Base-by-base conservation (phyloP, 2,329 filamentous ascomycete genomes). In the Trichoderma semiorbis region DNA sequence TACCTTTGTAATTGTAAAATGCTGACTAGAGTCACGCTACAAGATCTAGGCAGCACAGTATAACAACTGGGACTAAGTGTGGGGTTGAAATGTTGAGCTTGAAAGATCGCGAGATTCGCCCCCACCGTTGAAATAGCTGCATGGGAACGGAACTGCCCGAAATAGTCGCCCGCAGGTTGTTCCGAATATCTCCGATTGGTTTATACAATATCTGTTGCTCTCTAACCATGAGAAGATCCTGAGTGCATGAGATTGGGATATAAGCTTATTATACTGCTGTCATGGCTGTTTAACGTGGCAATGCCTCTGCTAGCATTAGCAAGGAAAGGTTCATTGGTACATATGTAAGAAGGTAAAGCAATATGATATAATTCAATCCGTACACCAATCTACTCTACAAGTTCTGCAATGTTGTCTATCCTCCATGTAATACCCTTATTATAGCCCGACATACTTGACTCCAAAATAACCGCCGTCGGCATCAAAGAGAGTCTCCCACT, bases 11-110 rank as follows among this genome's bases (percentile, higher is more conserved):
- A 2, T 5, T 50, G 10, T n/a, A 12, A 50, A 3, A 50, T 50
- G 43, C 0, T 21, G 43, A 21, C 1, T 3, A 6, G 43, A 21
- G 0, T 50, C 43, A 21, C 0, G 43, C n/a, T 12, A 0, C n/a
- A 50, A 2, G 3, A 2, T 50, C 43, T 21, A 3, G n/a, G 43
- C 43, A 3, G 43, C 1, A 50, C n/a, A 50, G 43, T 12, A 6
- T 50, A 18, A 18, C 1, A 0, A n/a, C 39, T 43, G 39, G 39
- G 39, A 2, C 43, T 0, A 50, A 50, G 43, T 50, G 43, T 50
- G 43, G 43, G 43, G 43, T 50, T 50, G 43, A 50, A 21, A 50
- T 50, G n/a, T n/a, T 50, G 21, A 50, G 43, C 7, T 50, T 50
- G 8, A 50, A 50, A 50, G 0, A 50, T 50, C 43, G 43, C 43